Evolutionary conservation across 495 filamentous ascomycete genomes (phyloP).

Genomic region (Penicillium maclennaniae): DNA sequence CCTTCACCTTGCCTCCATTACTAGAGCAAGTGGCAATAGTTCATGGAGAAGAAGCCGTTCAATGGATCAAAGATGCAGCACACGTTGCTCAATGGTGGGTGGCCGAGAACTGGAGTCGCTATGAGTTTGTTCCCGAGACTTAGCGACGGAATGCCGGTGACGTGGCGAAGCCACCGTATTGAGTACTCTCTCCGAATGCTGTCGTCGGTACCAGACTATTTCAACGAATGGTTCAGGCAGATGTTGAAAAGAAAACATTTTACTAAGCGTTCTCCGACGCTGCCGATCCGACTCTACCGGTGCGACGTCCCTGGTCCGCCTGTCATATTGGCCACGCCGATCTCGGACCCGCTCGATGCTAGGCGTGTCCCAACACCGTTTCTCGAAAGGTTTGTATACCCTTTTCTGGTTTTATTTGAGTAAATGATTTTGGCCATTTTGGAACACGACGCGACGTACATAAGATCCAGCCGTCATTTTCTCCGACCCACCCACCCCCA

Average conservation of each 20-base stretch:
- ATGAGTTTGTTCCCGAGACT: constrained; percentile 24
- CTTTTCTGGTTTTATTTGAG: no score
- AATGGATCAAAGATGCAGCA: constrained; percentile 39
- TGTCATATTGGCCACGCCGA: background rate
- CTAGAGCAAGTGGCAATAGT: constrained; percentile 19
- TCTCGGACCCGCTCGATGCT: background rate
- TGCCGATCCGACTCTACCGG: no score
- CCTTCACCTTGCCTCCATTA: constrained; percentile 22
- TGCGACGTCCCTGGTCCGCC: background rate
- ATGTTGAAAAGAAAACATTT: background rate
- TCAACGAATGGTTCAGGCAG: background rate
- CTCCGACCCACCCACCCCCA: no score
- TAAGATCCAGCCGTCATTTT: background rate
- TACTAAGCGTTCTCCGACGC: no score
- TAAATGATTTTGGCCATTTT: no score
- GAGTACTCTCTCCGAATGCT: background rate
- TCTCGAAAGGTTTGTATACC: no score
- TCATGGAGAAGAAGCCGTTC: constrained; percentile 30
- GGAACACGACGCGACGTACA: no score
- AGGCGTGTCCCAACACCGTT: no score
- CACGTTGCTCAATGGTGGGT: constrained; percentile 37
- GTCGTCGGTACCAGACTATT: background rate
- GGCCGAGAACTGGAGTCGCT: constrained; percentile 32
- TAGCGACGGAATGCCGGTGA: background rate
- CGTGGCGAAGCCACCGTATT: background rate